Percentiles rank a stretch among this genome's conserved stretches.
Evolutionary conservation across 768 basidiomycete genomes (phyloP).

Genomic region (Cubamyces sp.): DNA sequence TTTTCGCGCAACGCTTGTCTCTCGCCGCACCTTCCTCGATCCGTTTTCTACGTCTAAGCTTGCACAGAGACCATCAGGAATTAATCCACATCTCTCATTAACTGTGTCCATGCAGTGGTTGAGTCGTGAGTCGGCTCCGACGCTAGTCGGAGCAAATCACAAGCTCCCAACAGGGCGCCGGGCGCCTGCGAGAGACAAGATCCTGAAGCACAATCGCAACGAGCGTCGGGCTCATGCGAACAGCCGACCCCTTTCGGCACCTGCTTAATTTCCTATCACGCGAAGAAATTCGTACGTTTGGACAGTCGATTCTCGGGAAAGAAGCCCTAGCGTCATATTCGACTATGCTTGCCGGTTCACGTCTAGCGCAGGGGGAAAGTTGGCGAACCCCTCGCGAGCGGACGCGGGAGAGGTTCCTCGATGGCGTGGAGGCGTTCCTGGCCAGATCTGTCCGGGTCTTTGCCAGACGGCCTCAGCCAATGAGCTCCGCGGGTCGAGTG

Average conservation of each 20-base stretch:
- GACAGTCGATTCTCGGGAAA: background rate
- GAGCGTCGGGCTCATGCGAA: background rate
- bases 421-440: conserved; percentile 22
- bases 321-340: background rate
- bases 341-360: conserved; percentile 1
- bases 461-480: conserved; percentile 14
- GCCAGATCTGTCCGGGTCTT: conserved; percentile 20
- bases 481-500: conserved; percentile 20
- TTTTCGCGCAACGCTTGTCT: background rate
- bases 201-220: background rate
- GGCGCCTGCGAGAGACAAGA: background rate
- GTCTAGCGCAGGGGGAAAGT: background rate
- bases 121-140: background rate
- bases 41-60: no score
- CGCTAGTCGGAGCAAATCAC: conserved; percentile 6
- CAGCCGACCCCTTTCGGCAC: background rate
- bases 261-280: conserved; percentile 14
- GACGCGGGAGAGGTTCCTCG: conserved; percentile 1
- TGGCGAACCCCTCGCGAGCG: background rate
- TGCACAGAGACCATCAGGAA: no score
- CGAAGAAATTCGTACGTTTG: background rate
- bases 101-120: background rate
- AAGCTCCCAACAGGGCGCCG: conserved; percentile 2
- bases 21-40: background rate
- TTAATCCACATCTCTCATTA: background rate